Percentiles rank a stretch among this genome's conserved stretches.
phyloP scores from a whole-genome alignment of 148 eudicot genomes.

The Talinum fruticosum region DNA sequence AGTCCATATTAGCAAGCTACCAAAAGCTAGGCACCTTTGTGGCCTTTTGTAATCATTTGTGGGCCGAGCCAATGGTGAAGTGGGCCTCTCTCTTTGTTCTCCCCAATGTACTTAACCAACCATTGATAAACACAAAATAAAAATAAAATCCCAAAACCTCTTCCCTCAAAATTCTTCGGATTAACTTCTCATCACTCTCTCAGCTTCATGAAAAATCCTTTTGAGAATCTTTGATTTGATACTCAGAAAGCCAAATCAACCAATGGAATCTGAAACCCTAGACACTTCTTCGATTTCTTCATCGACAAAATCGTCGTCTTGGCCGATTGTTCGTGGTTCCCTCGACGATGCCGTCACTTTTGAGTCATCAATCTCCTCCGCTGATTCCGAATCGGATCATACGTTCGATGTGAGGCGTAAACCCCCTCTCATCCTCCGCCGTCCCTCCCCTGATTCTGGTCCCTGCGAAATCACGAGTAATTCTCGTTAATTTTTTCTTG shows the following conservation, averaged over 20 bases:
- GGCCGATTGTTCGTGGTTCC: slow-evolving; percentile 54
- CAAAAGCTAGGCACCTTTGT: too few species aligned
- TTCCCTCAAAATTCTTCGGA: too few species aligned
- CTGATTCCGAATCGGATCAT: slow-evolving; percentile 3
- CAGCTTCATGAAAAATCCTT: background rate
- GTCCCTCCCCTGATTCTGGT: slow-evolving; percentile 39
- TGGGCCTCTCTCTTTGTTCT: too few species aligned
- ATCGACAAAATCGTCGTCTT: slow-evolving; percentile 29
- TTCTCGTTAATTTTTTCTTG: background rate
- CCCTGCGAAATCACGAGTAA: slow-evolving; percentile 77
- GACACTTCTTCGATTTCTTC: slow-evolving; percentile 22
- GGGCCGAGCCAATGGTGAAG: too few species aligned
- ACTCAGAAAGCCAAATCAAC: background rate
- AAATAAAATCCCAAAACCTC: too few species aligned
- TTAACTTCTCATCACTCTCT: background rate
- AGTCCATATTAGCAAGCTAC: too few species aligned
- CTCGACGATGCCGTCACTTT: slow-evolving; percentile 39
- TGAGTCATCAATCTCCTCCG: slow-evolving; percentile 50
- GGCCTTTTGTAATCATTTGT: too few species aligned
- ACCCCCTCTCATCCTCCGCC: slow-evolving; percentile 43
- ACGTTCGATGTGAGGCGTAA: slow-evolving; percentile 3
- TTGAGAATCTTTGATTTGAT: background rate
- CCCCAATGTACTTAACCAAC: too few species aligned
- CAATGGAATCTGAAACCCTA: slow-evolving; percentile 30
- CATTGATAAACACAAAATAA: too few species aligned